phyloP scores from a whole-genome alignment of 139 green algal species.

The Chlamydomonas eustigma region DNA sequence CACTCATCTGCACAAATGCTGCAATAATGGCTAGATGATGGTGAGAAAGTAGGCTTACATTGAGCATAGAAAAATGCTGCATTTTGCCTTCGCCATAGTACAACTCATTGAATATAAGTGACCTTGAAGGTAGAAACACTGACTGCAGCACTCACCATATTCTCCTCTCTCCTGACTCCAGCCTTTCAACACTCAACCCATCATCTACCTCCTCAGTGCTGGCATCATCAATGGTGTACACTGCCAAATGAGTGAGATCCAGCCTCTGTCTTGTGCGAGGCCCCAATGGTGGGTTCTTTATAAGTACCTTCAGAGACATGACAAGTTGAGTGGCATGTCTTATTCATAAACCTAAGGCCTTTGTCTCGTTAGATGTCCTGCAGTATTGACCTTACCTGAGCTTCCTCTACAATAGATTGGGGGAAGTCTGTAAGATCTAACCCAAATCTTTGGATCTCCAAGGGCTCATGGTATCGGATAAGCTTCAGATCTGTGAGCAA shows the following conservation, averaged over 20 bases:
- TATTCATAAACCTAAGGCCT: too few species aligned
- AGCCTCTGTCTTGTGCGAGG: constrained; percentile 30
- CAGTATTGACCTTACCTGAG: neutral
- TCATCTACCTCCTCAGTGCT: constrained; percentile 83
- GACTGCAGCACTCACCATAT: constrained; percentile 9
- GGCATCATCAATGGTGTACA: constrained; percentile 72
- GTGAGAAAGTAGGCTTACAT: too few species aligned
- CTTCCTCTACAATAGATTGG: neutral
- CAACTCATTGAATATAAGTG: too few species aligned
- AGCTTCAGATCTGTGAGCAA: constrained; percentile 41
- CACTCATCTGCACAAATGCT: too few species aligned
- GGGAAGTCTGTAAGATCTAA: neutral
- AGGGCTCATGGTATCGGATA: constrained; percentile 42
- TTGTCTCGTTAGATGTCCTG: too few species aligned
- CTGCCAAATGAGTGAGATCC: constrained; percentile 43
- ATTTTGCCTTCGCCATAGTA: too few species aligned
- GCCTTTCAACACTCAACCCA: constrained; percentile 57
- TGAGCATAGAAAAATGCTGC: too few species aligned
- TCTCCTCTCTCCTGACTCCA: constrained; percentile 36
- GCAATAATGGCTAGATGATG: too few species aligned
- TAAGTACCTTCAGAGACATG: too few species aligned
- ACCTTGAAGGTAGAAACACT: too few species aligned
- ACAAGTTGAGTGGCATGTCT: too few species aligned
- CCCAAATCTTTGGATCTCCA: neutral
- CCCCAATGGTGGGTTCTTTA: constrained; percentile 42